Base-by-base conservation (phyloP, 177 flowering plant genomes). In the Vitis hybrid region DNA sequence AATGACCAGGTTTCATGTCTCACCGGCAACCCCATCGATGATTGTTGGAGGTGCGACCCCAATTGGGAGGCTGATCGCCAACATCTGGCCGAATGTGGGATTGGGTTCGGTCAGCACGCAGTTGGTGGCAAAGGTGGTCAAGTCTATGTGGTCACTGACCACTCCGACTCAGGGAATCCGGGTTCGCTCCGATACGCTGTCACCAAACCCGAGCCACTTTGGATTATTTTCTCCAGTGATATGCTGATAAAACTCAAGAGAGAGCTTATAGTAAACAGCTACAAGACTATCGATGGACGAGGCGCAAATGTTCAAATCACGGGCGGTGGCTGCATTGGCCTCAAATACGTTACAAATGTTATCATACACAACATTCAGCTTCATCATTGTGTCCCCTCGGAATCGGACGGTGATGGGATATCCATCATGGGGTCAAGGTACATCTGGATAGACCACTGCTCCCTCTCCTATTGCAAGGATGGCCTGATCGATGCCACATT, bases 321-420 rank as follows among this genome's bases (percentile, higher is more conserved):
- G 13, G 95, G 97, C 62, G 77, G 82, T 13, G 98, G 92, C 0
- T 92, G 98, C 81, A 67, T 92, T 11, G 90, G 95, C 0, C 66
- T 94, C 11, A 95, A 94, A 72, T 80, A 83, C 64, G 79, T 94
- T 10, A 77, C 81, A 71, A 88, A 94, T 63, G 74, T 94, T 4
- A 92, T 94, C 74, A 91, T 94, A 81, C 97, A 91, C 85, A 87
- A 86, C 77, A 67, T 92, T 71, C 91, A 88, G 70, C 62, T 94
- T 62, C 90, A 90, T 86, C 79, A 91, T 70, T 94, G 97, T 70
- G 71, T 73, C 9, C 91, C 97, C 1, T 77, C 90, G 1, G 76
- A 35, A 48, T 94, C 98, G 3, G 98, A 94, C 76, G 98, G 98
- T 13, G 98, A 94, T 64, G 98, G 95, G 9, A 87, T 94, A 59